These are phyloP conservation scores for Lepidium didymum DNA, from an alignment of 345 rosid species.

Conservation along the genomic window DNA sequence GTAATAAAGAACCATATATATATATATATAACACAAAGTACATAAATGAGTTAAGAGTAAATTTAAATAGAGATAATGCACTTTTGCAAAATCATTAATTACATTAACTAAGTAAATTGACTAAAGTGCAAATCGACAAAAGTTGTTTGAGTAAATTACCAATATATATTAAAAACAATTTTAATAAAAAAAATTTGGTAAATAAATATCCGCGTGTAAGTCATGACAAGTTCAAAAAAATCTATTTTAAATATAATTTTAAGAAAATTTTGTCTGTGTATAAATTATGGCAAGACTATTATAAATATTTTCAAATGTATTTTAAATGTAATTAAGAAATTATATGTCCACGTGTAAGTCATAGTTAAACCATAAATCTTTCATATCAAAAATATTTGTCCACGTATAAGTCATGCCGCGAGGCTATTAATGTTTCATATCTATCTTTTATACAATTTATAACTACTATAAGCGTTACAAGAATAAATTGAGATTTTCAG, in stretches of 20 bases:
- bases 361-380: background rate
- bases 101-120: slow-evolving; percentile 8
- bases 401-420: background rate
- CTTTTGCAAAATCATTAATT: background rate
- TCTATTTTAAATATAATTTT: background rate
- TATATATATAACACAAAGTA: background rate
- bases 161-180: background rate
- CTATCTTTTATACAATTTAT: background rate
- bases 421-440: background rate
- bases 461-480: background rate
- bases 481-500: background rate
- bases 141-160: slow-evolving; percentile 10
- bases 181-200: background rate
- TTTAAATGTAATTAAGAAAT: background rate
- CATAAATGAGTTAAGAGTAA: background rate
- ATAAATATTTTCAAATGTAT: background rate
- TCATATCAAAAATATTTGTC: background rate
- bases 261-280: no score
- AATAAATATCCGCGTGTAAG: background rate
- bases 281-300: background rate
- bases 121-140: background rate
- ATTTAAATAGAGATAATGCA: slow-evolving; percentile 9
- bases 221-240: background rate
- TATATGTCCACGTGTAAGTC: background rate
- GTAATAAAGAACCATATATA: background rate